Evolutionary conservation across 441 rosid genomes (phyloP).

Genomic region (Erodium trifolium): DNA sequence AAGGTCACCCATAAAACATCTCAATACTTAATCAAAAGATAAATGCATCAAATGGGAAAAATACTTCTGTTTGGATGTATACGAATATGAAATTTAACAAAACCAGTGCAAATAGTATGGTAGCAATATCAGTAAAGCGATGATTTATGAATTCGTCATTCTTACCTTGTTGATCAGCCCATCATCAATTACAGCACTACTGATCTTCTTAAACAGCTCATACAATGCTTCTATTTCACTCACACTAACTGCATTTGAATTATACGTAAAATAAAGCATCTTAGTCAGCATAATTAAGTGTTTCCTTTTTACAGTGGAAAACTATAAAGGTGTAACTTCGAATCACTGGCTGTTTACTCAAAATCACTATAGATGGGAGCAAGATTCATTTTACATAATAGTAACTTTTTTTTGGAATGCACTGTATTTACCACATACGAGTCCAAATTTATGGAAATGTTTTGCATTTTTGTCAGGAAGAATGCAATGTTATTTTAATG

Average conservation of each 20-base stretch:
- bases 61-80: background rate
- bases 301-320: background rate
- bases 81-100: background rate
- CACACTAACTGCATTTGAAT: conserved; percentile 68
- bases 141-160: background rate
- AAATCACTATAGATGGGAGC: conserved; percentile 1
- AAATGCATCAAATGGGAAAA: too few relatives aligned
- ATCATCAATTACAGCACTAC: conserved; percentile 97
- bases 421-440: background rate
- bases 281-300: background rate
- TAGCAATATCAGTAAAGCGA: background rate
- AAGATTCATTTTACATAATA: background rate
- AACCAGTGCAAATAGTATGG: background rate
- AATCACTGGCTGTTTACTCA: background rate
- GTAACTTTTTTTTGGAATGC: background rate
- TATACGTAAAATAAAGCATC: background rate
- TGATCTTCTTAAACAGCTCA: conserved; percentile 95
- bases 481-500: background rate
- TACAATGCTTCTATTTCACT: conserved; percentile 97
- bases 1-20: background rate
- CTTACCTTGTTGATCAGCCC: conserved; percentile 86
- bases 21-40: too few relatives aligned
- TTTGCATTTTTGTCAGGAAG: background rate
- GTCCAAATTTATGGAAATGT: background rate
- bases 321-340: background rate